A percentile compares a stretch with the other conserved stretches of the same genome.
These are phyloP conservation scores for Pleurotus tuoliensis DNA, from an alignment of 768 basidiomycete species.

Conservation along the genomic window DNA sequence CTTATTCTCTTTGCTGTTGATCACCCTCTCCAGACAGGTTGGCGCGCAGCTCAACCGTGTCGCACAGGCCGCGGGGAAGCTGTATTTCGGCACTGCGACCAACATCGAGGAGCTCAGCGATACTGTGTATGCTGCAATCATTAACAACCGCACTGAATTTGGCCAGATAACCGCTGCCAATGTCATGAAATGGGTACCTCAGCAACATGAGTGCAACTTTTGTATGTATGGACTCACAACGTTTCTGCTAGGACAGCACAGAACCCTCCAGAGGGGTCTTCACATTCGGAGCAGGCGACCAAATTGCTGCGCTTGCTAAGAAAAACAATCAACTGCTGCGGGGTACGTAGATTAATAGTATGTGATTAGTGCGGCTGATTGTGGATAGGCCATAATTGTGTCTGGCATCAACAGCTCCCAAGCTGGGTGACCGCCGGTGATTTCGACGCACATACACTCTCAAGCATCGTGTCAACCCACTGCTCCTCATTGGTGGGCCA, in stretches of 20 bases:
- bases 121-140: conserved; percentile 32
- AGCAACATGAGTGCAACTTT: background rate
- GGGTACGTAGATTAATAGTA: conserved; percentile 19
- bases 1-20: background rate
- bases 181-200: conserved; percentile 53
- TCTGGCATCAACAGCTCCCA: conserved; percentile 52
- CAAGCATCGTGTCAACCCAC: conserved; percentile 44
- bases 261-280: conserved; percentile 45
- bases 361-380: background rate
- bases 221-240: no score
- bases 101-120: conserved; percentile 40
- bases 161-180: conserved; percentile 47
- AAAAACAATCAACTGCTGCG: conserved; percentile 43
- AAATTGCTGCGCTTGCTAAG: conserved; percentile 39
- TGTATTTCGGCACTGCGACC: conserved; percentile 48
- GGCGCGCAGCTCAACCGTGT: conserved; percentile 19
- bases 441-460: conserved; percentile 38
- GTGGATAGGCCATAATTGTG: conserved; percentile 37
- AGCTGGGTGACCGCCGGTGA: conserved; percentile 42
- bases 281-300: conserved; percentile 42
- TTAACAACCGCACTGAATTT: conserved; percentile 36
- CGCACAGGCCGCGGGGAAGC: conserved; percentile 40
- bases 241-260: conserved; percentile 39
- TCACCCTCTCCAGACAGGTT: background rate
- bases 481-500: conserved; percentile 46